A percentile compares a stretch with the other conserved stretches of the same genome.
Conservation (phyloP, 2,329 filamentous ascomycete genomes). For the Xylariaceae sp. region DNA sequence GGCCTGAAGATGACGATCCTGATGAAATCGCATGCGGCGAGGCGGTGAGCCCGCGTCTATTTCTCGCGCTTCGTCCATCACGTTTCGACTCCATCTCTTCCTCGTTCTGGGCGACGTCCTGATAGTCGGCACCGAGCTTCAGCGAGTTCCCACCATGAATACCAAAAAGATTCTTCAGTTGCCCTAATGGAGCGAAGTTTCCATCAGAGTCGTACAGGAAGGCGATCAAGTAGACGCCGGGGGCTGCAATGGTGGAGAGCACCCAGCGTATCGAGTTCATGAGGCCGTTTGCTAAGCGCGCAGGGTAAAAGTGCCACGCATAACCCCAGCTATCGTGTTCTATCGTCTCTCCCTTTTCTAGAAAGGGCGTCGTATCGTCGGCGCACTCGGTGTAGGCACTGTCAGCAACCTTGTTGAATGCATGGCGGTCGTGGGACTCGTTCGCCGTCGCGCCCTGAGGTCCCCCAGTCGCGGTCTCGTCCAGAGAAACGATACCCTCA, state of each 20-base stretch:
- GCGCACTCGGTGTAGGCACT: conserved; percentile 28
- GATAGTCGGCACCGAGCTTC: conserved; percentile 45
- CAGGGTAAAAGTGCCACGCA: conserved; percentile 55
- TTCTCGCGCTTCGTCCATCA: conserved; percentile 27
- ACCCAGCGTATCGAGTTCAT: conserved; percentile 74
- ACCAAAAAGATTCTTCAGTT: conserved; percentile 61
- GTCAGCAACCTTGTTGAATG: conserved; percentile 31
- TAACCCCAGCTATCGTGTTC: conserved; percentile 36
- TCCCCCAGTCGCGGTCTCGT: conserved; percentile 31
- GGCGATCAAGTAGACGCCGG: conserved; percentile 75
- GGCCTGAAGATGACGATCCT: conserved; percentile 55
- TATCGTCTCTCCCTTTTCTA: conserved; percentile 38
- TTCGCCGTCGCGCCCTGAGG: conserved; percentile 24
- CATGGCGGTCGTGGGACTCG: conserved; percentile 35
- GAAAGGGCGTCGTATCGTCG: conserved; percentile 66
- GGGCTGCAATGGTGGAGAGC: conserved; percentile 70
- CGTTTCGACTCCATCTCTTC: conserved; percentile 29
- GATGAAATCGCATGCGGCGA: conserved; percentile 36
- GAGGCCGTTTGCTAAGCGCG: conserved; percentile 65
- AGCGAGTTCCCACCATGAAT: conserved; percentile 38
- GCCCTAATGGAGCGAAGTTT: conserved; percentile 70
- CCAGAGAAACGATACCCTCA: conserved; percentile 28
- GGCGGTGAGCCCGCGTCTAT: conserved; percentile 23
- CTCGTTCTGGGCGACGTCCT: conserved; percentile 29
- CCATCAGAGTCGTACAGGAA: conserved; percentile 79